These are phyloP conservation scores for Lantana camara DNA, from an alignment of 257 asterid species.

Conservation along the genomic window DNA sequence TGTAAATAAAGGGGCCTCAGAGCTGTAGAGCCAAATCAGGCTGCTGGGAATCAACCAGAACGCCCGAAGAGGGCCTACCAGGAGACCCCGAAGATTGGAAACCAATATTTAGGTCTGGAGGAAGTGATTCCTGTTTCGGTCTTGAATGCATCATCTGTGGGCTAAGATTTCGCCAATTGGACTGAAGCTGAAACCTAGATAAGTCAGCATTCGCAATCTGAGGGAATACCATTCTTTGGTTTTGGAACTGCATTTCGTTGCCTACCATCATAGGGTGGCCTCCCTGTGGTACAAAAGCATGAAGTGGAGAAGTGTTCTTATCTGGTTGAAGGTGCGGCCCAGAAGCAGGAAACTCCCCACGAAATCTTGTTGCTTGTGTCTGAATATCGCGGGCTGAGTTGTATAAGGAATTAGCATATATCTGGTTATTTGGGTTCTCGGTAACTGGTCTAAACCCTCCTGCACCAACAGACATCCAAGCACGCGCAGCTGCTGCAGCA, in stretches of 20 bases:
- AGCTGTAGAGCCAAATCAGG: slow-evolving; percentile 98
- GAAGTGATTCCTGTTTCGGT: slow-evolving; percentile 71
- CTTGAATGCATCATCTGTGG: slow-evolving; percentile 64
- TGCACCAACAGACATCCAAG: slow-evolving; percentile 94
- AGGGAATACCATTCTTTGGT: slow-evolving; percentile 56
- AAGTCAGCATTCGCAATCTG: slow-evolving; percentile 68
- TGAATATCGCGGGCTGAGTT: slow-evolving; percentile 55
- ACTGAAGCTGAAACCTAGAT: slow-evolving; percentile 76
- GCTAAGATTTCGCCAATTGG: slow-evolving; percentile 57
- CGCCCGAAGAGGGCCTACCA: slow-evolving; percentile 70
- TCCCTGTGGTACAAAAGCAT: slow-evolving; percentile 64
- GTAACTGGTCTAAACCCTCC: slow-evolving; percentile 62
- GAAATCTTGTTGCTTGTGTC: slow-evolving; percentile 51
- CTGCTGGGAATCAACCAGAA: slow-evolving; percentile 87
- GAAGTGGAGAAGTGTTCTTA: slow-evolving; percentile 41
- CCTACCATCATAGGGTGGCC: slow-evolving; percentile 54
- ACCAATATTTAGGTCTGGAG: slow-evolving; percentile 90
- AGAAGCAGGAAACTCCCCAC: slow-evolving; percentile 52
- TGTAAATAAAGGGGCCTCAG: slow-evolving; percentile 29
- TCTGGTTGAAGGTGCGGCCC: slow-evolving; percentile 49
- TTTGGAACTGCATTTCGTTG: slow-evolving; percentile 55
- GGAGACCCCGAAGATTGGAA: slow-evolving; percentile 91
- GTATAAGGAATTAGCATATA: slow-evolving; percentile 54
- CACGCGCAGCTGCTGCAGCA: slow-evolving; percentile 79
- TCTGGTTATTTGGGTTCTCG: slow-evolving; percentile 42